phyloP scores from a whole-genome alignment of 371 early-diverging fungal genomes.

The Mucor plumbeus region DNA sequence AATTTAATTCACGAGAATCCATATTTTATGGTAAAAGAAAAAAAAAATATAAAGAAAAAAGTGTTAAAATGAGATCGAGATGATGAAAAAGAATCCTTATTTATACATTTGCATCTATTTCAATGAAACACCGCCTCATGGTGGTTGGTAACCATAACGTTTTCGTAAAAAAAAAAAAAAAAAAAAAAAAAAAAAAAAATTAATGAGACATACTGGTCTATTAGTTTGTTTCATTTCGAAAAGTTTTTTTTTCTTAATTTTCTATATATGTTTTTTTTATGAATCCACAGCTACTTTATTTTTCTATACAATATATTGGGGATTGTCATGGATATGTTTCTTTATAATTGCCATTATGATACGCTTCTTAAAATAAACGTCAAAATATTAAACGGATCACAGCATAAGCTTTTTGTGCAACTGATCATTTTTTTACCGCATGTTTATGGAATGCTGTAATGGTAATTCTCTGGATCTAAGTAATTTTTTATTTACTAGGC shows the following conservation, averaged over 20 bases:
- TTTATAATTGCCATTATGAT: slow-evolving; percentile 7
- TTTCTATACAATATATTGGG: background rate
- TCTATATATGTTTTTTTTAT: background rate
- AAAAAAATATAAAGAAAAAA: background rate
- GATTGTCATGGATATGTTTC: background rate
- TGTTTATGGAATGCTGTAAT: background rate
- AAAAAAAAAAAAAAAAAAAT: too few species aligned
- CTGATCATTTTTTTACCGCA: background rate
- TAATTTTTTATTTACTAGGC: background rate
- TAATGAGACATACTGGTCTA: background rate
- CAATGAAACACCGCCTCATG: slow-evolving; percentile 7
- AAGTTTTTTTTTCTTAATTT: background rate
- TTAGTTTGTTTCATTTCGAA: background rate
- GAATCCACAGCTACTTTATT: background rate
- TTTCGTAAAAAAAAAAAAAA: background rate
- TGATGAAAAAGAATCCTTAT: slow-evolving; percentile 4
- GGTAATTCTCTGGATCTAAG: slow-evolving; percentile 4
- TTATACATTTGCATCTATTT: slow-evolving; percentile 1
- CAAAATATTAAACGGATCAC: slow-evolving; percentile 1
- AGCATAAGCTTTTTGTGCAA: slow-evolving; percentile 7
- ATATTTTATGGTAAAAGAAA: slow-evolving; percentile 27
- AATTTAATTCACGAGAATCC: slow-evolving; percentile 49
- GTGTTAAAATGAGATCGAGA: background rate
- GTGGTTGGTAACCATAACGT: slow-evolving; percentile 2
- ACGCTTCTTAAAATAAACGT: slow-evolving; percentile 5